Evolutionary conservation across 2,329 filamentous ascomycete genomes (phyloP).

Genomic region (Hymenoscyphus albidus): DNA sequence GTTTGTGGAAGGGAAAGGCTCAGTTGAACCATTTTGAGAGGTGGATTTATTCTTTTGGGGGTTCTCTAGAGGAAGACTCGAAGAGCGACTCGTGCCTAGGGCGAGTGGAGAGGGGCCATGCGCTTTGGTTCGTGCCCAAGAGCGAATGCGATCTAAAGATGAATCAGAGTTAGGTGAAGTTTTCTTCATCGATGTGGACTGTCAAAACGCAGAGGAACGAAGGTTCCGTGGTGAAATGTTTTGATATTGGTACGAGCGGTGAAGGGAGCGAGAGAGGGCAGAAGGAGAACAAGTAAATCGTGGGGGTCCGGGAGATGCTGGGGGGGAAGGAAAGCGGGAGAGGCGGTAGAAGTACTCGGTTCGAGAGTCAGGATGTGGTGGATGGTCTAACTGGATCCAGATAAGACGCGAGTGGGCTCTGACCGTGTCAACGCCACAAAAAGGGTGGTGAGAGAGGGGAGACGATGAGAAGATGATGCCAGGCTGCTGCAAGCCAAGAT

Average conservation of each 20-base stretch:
- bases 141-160: slow-evolving; percentile 54
- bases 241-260: not conserved
- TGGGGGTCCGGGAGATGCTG: not conserved
- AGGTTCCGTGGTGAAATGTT: not conserved
- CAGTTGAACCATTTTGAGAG: slow-evolving; percentile 23
- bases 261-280: not conserved
- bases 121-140: slow-evolving; percentile 51
- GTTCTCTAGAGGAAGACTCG: slow-evolving; percentile 40
- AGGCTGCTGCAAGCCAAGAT: not conserved
- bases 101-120: slow-evolving; percentile 46
- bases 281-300: not conserved
- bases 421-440: not conserved
- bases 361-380: not conserved
- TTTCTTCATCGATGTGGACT: slow-evolving; percentile 56
- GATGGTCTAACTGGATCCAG: not conserved
- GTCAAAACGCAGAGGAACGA: slow-evolving; percentile 9
- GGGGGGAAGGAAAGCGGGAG: not conserved
- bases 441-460: no score
- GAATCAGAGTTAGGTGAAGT: slow-evolving; percentile 47
- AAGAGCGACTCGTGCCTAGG: slow-evolving; percentile 33
- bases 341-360: slow-evolving; percentile 4
- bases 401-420: not conserved
- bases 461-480: not conserved
- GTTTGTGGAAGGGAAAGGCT: slow-evolving; percentile 14
- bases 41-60: slow-evolving; percentile 18